These are phyloP conservation scores for Eutrema yunnanense DNA, from an alignment of 345 rosid genomes.

Conservation along the genomic window DNA sequence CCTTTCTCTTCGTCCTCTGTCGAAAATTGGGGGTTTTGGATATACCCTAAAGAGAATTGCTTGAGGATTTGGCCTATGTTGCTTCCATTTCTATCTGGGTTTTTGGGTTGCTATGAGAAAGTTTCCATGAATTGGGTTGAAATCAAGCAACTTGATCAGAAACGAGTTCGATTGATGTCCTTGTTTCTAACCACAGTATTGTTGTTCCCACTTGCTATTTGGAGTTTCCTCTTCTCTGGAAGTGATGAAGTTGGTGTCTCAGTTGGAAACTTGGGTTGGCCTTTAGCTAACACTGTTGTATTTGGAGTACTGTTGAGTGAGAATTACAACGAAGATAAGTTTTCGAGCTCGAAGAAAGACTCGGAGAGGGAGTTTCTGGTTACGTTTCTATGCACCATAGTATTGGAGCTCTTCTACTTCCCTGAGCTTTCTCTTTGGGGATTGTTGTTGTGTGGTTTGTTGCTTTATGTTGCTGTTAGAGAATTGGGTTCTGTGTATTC, in stretches of 20 bases:
- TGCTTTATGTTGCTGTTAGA: conserved; percentile 65
- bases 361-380: conserved; percentile 62
- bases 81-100: conserved; percentile 81
- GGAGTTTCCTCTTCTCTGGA: conserved; percentile 49
- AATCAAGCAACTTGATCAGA: conserved; percentile 55
- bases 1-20: conserved; percentile 48
- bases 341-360: conserved; percentile 46
- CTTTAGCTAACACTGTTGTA: conserved; percentile 78
- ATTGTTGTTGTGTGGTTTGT: conserved; percentile 58
- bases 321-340: conserved; percentile 62
- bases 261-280: conserved; percentile 69
- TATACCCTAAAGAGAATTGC: conserved; percentile 53
- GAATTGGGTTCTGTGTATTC: conserved; percentile 55
- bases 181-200: conserved; percentile 57
- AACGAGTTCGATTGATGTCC: conserved; percentile 62
- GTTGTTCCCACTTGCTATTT: conserved; percentile 67
- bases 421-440: conserved; percentile 89
- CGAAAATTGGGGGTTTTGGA: conserved; percentile 37
- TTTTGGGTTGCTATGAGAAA: conserved; percentile 80
- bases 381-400: conserved; percentile 66
- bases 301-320: conserved; percentile 85
- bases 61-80: conserved; percentile 76
- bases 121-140: conserved; percentile 63
- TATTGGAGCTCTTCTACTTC: conserved; percentile 74
- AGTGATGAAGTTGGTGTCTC: conserved; percentile 45